These are phyloP conservation scores for Waltiozyma sp. DNA, from an alignment of 1,139 yeast species.

Conservation along the genomic window DNA sequence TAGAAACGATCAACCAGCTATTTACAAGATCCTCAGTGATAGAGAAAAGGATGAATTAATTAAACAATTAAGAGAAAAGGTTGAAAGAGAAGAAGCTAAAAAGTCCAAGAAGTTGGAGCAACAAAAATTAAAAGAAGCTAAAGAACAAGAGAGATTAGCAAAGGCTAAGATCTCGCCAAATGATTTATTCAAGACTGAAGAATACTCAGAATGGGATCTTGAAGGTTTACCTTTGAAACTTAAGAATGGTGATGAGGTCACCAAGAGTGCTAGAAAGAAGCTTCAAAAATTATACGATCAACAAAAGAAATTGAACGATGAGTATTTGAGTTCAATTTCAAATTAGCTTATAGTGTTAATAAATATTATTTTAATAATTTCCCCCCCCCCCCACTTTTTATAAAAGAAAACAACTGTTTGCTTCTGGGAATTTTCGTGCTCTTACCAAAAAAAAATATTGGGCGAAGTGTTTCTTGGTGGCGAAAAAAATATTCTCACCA, in stretches of 20 bases:
- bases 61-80: conserved; percentile 46
- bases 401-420: too few relatives aligned
- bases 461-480: too few relatives aligned
- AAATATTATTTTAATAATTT: too few relatives aligned
- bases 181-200: conserved; percentile 55
- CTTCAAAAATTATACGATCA: conserved; percentile 63
- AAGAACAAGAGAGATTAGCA: conserved; percentile 54
- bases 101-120: conserved; percentile 32
- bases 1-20: conserved; percentile 62
- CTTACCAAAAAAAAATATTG: too few relatives aligned
- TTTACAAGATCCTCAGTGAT: conserved; percentile 66
- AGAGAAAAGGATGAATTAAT: conserved; percentile 60
- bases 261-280: conserved; percentile 81
- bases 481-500: too few relatives aligned
- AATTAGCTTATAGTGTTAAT: too few relatives aligned
- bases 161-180: conserved; percentile 62
- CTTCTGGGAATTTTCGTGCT: too few relatives aligned
- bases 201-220: conserved; percentile 72
- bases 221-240: conserved; percentile 76
- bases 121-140: conserved; percentile 36
- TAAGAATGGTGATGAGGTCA: conserved; percentile 70
- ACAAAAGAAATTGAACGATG: conserved; percentile 75
- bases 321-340: conserved; percentile 26
- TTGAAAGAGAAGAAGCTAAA: conserved; percentile 40
- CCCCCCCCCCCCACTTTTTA: too few relatives aligned